phyloP scores from a whole-genome alignment of 345 rosid species.

The Pistacia integerrima region DNA sequence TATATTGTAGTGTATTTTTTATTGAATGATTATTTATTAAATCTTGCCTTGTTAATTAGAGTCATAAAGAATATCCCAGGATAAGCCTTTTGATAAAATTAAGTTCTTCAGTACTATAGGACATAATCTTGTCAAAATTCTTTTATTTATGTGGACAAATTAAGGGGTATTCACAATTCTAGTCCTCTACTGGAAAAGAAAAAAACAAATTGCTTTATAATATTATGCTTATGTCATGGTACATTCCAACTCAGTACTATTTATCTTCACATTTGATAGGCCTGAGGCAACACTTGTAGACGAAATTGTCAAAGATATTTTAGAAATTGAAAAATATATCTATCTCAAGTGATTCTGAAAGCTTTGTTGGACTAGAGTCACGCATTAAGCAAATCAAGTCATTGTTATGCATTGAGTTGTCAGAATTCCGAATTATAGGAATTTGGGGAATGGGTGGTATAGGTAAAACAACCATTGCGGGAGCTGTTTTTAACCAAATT shows the following conservation, averaged over 20 bases:
- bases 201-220: too few relatives aligned
- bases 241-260: background rate
- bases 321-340: slow-evolving; percentile 2
- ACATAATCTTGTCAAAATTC: too few relatives aligned
- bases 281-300: background rate
- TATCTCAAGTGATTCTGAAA: background rate
- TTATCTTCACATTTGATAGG: background rate
- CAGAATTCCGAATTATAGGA: background rate
- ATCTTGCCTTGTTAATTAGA: too few relatives aligned
- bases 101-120: too few relatives aligned
- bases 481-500: background rate
- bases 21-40: too few relatives aligned
- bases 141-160: too few relatives aligned
- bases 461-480: background rate
- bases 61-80: too few relatives aligned
- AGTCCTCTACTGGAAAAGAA: too few relatives aligned
- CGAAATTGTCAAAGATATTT: background rate
- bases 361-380: background rate
- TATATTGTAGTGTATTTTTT: too few relatives aligned
- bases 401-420: background rate
- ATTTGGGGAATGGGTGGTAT: slow-evolving; percentile 8
- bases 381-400: background rate
- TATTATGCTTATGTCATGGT: too few relatives aligned
- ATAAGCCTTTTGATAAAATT: too few relatives aligned
- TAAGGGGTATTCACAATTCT: too few relatives aligned